Evolutionary conservation across 257 asterid species (phyloP).

Genomic region (Verbena officinalis): DNA sequence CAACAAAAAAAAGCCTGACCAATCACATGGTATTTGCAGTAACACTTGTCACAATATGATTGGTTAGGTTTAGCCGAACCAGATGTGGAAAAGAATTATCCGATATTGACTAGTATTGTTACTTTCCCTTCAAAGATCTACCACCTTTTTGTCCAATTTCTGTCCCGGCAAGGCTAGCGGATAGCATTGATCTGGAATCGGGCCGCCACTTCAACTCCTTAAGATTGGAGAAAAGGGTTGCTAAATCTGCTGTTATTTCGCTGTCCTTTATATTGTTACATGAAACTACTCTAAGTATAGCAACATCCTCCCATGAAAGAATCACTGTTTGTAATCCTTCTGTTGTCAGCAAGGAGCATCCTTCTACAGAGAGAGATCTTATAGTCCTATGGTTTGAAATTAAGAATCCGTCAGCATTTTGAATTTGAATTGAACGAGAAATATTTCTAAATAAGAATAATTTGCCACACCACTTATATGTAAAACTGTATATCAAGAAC

Average conservation of each 20-base stretch:
- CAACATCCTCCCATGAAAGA: conserved; percentile 81
- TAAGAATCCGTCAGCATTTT: conserved; percentile 17
- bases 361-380: conserved; percentile 71
- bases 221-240: conserved; percentile 68
- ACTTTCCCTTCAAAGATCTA: conserved; percentile 66
- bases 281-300: conserved; percentile 74
- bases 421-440: neutral
- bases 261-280: conserved; percentile 84
- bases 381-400: conserved; percentile 54
- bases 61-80: no score
- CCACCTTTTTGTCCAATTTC: conserved; percentile 87
- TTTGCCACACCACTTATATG: neutral
- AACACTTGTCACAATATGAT: no score
- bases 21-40: no score
- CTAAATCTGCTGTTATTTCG: conserved; percentile 79
- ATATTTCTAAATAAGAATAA: neutral
- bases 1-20: no score
- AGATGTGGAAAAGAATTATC: no score
- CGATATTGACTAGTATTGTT: conserved; percentile 13
- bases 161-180: conserved; percentile 73
- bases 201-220: conserved; percentile 96
- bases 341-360: conserved; percentile 86
- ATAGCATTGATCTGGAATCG: conserved; percentile 65
- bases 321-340: conserved; percentile 78
- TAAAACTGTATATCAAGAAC: no score